phyloP scores from a whole-genome alignment of 2,329 filamentous ascomycete species.

The Phaeosphaeria sp. region DNA sequence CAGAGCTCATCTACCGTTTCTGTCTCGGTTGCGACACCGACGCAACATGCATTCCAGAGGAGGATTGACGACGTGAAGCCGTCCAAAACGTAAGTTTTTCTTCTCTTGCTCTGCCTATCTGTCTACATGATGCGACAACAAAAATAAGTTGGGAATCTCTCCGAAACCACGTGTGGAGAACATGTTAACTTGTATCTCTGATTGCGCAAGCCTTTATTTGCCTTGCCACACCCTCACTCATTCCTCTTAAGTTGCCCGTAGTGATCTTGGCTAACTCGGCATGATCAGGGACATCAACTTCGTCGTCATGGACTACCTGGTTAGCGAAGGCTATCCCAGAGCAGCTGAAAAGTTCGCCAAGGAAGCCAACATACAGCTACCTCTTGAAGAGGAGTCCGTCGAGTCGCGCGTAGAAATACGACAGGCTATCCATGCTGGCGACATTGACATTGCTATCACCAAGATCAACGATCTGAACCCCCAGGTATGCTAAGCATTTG shows the following conservation, averaged over 20 bases:
- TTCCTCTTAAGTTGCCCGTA: background rate
- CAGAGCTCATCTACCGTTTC: conserved; percentile 72
- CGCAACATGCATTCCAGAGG: conserved; percentile 76
- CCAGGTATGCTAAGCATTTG: conserved; percentile 68
- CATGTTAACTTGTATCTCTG: conserved; percentile 79
- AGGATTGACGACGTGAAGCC: conserved; percentile 84
- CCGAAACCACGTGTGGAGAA: conserved; percentile 94
- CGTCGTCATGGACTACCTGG: conserved; percentile 94
- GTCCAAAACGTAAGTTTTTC: conserved; percentile 78
- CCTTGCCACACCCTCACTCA: conserved; percentile 8
- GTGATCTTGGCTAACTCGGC: conserved; percentile 29
- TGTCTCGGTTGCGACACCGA: conserved; percentile 74
- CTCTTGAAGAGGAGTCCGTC: conserved; percentile 75
- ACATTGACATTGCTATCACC: conserved; percentile 85
- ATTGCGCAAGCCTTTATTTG: conserved; percentile 47
- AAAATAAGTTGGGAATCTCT: conserved; percentile 99
- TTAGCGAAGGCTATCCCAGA: conserved; percentile 91
- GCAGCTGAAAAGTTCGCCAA: conserved; percentile 92
- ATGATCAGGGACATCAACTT: conserved; percentile 85
- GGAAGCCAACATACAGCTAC: conserved; percentile 85
- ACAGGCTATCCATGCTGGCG: conserved; percentile 81
- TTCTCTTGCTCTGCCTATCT: conserved; percentile 7
- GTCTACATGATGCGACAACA: conserved; percentile 74
- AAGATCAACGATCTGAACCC: conserved; percentile 88
- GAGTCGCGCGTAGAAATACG: conserved; percentile 81